These are phyloP conservation scores for Cadophora gregata DNA, from an alignment of 2,329 filamentous ascomycete species.

Conservation along the genomic window DNA sequence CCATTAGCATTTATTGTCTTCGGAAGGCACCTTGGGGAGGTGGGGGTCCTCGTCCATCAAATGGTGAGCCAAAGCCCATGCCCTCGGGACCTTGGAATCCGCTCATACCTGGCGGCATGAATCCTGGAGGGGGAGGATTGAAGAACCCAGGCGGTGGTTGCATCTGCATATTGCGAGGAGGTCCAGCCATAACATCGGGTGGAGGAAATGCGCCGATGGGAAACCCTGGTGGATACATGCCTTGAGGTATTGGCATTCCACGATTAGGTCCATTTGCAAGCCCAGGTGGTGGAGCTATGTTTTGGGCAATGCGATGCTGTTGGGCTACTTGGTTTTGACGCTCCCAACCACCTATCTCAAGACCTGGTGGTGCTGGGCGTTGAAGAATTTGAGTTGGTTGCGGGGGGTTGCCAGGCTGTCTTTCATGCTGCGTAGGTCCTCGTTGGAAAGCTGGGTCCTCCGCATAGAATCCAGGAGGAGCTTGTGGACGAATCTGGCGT, in stretches of 20 bases:
- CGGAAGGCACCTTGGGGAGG: conserved; percentile 56
- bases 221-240: conserved; percentile 68
- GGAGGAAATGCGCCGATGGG: conserved; percentile 55
- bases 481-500: conserved; percentile 48
- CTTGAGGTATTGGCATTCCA: conserved; percentile 56
- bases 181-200: conserved; percentile 52
- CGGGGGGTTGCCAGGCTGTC: conserved; percentile 46
- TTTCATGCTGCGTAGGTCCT: conserved; percentile 39
- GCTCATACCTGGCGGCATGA: conserved; percentile 59
- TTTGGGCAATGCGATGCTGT: conserved; percentile 45
- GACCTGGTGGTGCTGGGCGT: conserved; percentile 64
- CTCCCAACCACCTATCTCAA: conserved; percentile 57
- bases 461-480: conserved; percentile 44
- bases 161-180: conserved; percentile 50
- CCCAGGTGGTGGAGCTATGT: conserved; percentile 68
- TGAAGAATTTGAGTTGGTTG: conserved; percentile 70
- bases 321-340: conserved; percentile 38
- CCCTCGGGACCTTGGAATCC: conserved; percentile 62
- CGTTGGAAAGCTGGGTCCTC: conserved; percentile 40
- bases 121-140: conserved; percentile 54
- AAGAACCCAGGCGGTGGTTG: conserved; percentile 56
- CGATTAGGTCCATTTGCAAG: conserved; percentile 50
- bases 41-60: conserved; percentile 59
- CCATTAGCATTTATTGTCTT: conserved; percentile 43
- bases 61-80: conserved; percentile 55